Evolutionary conservation across 768 basidiomycete species (phyloP).

Genomic region (Ramaria rubella): DNA sequence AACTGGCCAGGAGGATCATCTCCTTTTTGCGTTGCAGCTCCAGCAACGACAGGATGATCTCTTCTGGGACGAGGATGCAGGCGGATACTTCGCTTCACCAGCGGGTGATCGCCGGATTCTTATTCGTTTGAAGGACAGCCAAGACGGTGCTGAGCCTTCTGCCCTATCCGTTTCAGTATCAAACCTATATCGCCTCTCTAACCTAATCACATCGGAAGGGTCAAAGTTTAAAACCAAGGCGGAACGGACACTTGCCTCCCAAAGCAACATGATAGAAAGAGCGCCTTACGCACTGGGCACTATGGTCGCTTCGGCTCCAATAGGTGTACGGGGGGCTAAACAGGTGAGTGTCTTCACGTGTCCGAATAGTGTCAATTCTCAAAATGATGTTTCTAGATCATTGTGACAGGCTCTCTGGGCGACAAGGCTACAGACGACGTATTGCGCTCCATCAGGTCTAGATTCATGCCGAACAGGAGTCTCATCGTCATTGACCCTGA

Average conservation of each 20-base stretch:
- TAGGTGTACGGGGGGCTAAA: neutral
- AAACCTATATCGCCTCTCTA: slow-evolving; percentile 22
- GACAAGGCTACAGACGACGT: neutral
- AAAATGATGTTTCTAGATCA: neutral
- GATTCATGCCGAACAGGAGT: slow-evolving; percentile 5
- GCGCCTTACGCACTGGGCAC: slow-evolving; percentile 5
- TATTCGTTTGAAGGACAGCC: slow-evolving; percentile 33
- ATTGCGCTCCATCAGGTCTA: neutral
- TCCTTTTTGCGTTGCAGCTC: slow-evolving; percentile 28
- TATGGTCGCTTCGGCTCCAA: slow-evolving; percentile 1
- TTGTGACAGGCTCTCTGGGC: neutral
- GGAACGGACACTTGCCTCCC: slow-evolving; percentile 2
- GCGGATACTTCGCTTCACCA: slow-evolving; percentile 33
- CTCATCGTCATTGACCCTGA: slow-evolving; percentile 2
- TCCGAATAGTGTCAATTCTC: neutral
- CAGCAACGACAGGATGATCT: slow-evolving; percentile 34
- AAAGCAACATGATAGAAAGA: neutral
- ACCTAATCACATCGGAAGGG: neutral
- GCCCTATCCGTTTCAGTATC: slow-evolving; percentile 19
- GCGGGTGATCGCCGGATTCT: slow-evolving; percentile 31
- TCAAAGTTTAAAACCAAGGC: neutral
- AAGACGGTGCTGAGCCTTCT: slow-evolving; percentile 27
- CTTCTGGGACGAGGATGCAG: slow-evolving; percentile 32
- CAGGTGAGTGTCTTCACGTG: neutral
- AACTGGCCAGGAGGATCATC: slow-evolving; percentile 27